A percentile compares a stretch with the other conserved stretches of the same genome.
Evolutionary conservation across 257 asterid species (phyloP).

Genomic region (Gynochthodes officinalis): DNA sequence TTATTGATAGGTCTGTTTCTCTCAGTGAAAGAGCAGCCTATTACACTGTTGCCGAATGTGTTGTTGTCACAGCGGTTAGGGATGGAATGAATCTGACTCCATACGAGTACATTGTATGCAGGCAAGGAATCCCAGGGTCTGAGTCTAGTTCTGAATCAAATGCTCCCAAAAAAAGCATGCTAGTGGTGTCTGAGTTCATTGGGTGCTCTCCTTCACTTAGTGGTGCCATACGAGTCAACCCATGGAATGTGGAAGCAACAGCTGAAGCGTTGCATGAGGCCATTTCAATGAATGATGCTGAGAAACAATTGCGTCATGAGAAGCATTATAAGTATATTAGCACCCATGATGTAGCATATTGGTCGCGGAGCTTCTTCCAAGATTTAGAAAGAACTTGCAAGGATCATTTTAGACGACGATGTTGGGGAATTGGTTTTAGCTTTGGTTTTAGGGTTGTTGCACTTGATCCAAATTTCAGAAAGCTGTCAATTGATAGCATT

Average conservation of each 20-base stretch:
- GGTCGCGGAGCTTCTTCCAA: conserved; percentile 53
- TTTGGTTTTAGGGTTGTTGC: conserved; percentile 53
- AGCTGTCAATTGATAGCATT: conserved; percentile 40
- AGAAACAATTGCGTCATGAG: conserved; percentile 54
- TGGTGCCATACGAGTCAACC: conserved; percentile 53
- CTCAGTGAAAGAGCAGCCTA: conserved; percentile 45
- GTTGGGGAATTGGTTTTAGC: conserved; percentile 55
- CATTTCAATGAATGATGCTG: conserved; percentile 43
- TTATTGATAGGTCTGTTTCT: conserved; percentile 37
- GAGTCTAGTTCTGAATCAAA: conserved; percentile 24
- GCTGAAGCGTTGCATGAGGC: conserved; percentile 50
- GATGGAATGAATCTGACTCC: conserved; percentile 60
- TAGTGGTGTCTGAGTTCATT: conserved; percentile 51
- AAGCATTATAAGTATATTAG: conserved; percentile 52
- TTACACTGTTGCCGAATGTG: conserved; percentile 46
- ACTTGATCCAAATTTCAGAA: conserved; percentile 48
- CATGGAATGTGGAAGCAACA: conserved; percentile 50
- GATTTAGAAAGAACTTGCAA: conserved; percentile 51
- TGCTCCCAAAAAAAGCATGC: conserved; percentile 41
- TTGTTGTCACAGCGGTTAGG: conserved; percentile 49
- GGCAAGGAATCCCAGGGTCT: conserved; percentile 39
- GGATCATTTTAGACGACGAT: conserved; percentile 45
- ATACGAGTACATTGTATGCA: conserved; percentile 40
- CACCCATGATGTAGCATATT: conserved; percentile 51
- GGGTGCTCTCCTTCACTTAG: conserved; percentile 58